Percentiles rank a stretch among this genome's conserved stretches.
These are phyloP conservation scores for Amaranthus hypochondriacus DNA, from an alignment of 148 eudicot genomes.

Conservation along the genomic window DNA sequence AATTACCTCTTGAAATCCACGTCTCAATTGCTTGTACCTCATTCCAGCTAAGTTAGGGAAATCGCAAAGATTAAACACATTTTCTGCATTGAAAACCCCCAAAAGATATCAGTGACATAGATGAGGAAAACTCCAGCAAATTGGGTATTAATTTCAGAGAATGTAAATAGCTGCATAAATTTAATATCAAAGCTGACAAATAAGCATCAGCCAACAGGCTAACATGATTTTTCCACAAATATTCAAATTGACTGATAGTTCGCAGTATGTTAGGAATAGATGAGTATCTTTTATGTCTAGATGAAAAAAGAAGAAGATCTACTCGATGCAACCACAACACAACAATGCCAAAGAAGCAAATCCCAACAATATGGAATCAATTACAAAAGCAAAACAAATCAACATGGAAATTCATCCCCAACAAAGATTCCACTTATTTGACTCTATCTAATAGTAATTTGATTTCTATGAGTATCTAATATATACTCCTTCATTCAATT, in stretches of 20 bases:
- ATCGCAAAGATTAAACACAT: slow-evolving; percentile 76
- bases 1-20: slow-evolving; percentile 73
- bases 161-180: neutral
- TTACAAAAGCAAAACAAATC: neutral
- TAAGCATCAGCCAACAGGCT: neutral
- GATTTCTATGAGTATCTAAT: no score
- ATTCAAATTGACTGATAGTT: neutral
- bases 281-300: neutral
- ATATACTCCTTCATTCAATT: no score
- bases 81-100: slow-evolving; percentile 51
- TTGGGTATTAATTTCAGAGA: neutral
- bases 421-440: no score
- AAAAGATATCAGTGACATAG: neutral
- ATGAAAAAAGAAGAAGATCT: neutral
- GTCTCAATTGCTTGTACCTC: slow-evolving; percentile 63
- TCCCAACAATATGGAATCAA: no score
- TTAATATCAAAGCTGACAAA: neutral
- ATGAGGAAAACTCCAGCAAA: neutral
- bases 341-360: no score
- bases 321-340: neutral
- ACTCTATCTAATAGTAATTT: no score
- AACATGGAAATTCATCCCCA: neutral
- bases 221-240: neutral
- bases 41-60: slow-evolving; percentile 64
- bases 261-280: neutral